Conservation (phyloP, 129 eudicot species). For the Silybum marianum region DNA sequence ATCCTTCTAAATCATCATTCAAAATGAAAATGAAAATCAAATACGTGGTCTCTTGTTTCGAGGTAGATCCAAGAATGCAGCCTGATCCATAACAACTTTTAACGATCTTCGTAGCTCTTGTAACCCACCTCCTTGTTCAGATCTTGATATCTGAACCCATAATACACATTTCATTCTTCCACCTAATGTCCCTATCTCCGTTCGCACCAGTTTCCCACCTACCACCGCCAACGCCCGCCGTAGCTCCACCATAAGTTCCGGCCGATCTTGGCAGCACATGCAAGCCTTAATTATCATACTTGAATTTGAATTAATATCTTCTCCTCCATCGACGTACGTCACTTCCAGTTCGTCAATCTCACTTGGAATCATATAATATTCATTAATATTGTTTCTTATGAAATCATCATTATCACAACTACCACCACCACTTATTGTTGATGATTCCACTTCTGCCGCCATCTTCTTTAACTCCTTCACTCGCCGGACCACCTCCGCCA, state of each 20-base stretch:
- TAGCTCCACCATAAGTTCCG: conserved; percentile 61
- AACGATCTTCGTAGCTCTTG: conserved; percentile 46
- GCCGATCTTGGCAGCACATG: conserved; percentile 76
- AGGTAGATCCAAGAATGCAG: conserved; percentile 39
- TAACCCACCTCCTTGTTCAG: conserved; percentile 53
- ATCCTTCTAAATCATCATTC: not conserved
- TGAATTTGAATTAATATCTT: conserved; percentile 27
- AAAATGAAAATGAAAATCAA: conserved; percentile 8
- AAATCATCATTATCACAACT: conserved; percentile 13
- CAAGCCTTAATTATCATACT: conserved; percentile 47
- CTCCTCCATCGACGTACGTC: conserved; percentile 31
- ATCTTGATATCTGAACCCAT: conserved; percentile 53
- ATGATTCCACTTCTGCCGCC: conserved; percentile 40
- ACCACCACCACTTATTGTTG: not conserved
- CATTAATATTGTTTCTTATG: not conserved
- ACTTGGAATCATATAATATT: conserved; percentile 50
- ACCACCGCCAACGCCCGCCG: conserved; percentile 54
- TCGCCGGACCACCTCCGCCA: conserved; percentile 79
- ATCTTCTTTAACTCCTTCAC: conserved; percentile 70
- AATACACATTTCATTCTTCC: conserved; percentile 73
- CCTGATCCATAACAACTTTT: conserved; percentile 58
- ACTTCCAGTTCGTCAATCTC: conserved; percentile 67
- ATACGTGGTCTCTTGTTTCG: conserved; percentile 61
- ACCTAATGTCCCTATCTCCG: conserved; percentile 81
- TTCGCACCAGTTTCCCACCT: conserved; percentile 50